phyloP scores from a whole-genome alignment of 306 rosid species.

The Myrica gale region DNA sequence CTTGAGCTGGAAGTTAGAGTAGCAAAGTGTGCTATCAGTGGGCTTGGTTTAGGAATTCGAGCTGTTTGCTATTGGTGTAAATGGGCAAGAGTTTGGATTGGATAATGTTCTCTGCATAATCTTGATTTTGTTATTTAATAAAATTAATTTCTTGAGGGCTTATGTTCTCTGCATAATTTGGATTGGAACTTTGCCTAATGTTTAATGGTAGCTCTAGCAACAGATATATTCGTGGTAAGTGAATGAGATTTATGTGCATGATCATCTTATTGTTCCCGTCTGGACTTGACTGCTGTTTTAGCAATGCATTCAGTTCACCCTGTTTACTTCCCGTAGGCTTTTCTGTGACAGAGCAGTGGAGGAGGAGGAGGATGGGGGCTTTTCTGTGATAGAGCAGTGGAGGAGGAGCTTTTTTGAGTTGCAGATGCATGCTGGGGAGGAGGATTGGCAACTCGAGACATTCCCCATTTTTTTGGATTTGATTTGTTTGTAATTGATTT shows the following conservation, averaged over 20 bases:
- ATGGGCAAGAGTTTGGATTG: neutral
- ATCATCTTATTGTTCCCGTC: neutral
- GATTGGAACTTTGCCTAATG: neutral
- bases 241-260: constrained; percentile 6
- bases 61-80: neutral
- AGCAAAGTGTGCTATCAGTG: neutral
- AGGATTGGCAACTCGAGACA: too few relatives aligned
- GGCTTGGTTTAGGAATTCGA: neutral
- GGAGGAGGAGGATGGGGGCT: too few relatives aligned
- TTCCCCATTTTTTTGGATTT: too few relatives aligned
- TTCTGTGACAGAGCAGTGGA: too few relatives aligned
- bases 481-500: too few relatives aligned
- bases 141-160: neutral
- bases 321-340: too few relatives aligned
- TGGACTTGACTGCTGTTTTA: constrained; percentile 4
- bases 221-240: neutral
- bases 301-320: neutral
- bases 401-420: too few relatives aligned
- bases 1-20: neutral
- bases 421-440: too few relatives aligned
- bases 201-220: neutral
- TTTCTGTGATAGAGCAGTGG: too few relatives aligned
- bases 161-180: neutral
- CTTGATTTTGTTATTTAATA: neutral
- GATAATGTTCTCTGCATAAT: neutral